Evolutionary conservation across 1,284 basidiomycete genomes (phyloP).

Genomic region (Mycena citricolor): DNA sequence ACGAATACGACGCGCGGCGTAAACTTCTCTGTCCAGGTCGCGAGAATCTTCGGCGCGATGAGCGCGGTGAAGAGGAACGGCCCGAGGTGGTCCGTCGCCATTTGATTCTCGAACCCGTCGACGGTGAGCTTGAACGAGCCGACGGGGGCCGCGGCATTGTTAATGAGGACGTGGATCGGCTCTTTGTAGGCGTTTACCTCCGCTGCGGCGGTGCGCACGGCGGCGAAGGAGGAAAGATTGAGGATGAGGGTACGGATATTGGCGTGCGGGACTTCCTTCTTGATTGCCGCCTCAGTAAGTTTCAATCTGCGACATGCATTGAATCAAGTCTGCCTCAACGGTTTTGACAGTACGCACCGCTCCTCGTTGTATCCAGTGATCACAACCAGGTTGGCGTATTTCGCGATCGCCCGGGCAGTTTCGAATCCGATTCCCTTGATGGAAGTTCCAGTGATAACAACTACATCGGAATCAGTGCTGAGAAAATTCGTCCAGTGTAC

Average conservation of each 20-base stretch:
- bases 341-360: constrained; percentile 1
- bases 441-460: constrained; percentile 2
- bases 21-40: neutral
- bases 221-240: constrained; percentile 2
- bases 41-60: constrained; percentile 1
- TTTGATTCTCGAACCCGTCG: constrained; percentile 3
- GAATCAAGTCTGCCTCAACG: no score
- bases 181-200: neutral
- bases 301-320: neutral
- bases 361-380: constrained; percentile 3
- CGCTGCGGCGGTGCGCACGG: constrained; percentile 1
- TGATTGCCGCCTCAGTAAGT: neutral
- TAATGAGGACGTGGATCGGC: constrained; percentile 2
- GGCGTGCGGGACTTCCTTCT: neutral
- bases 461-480: neutral
- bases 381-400: constrained; percentile 2
- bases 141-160: neutral
- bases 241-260: neutral
- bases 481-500: neutral
- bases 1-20: constrained; percentile 3
- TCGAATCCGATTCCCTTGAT: constrained; percentile 5
- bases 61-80: constrained; percentile 5
- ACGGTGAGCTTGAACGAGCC: neutral
- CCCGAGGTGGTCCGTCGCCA: neutral
- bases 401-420: constrained; percentile 5